A percentile compares a stretch with the other conserved stretches of the same genome.
Evolutionary conservation across 306 rosid species (phyloP).

Genomic region (Rosa multiflora): DNA sequence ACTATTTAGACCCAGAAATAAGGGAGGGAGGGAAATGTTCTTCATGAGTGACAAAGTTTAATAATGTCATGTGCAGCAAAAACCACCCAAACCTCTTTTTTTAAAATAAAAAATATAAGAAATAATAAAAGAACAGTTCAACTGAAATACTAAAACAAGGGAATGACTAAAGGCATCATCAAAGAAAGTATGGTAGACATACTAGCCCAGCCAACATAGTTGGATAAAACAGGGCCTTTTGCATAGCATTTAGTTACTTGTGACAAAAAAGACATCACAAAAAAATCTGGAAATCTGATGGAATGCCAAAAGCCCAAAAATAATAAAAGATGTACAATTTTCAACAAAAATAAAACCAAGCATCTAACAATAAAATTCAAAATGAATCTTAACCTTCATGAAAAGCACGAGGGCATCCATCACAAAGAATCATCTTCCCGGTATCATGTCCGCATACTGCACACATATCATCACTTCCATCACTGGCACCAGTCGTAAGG

Average conservation of each 20-base stretch:
- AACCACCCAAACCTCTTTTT: not conserved
- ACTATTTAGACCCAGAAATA: not conserved
- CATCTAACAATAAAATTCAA: not conserved
- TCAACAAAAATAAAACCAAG: not conserved
- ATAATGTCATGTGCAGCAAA: conserved; percentile 1
- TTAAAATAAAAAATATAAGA: not conserved
- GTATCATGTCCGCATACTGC: conserved; percentile 82
- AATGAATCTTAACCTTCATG: conserved; percentile 64
- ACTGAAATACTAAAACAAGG: not conserved
- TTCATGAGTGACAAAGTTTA: not conserved
- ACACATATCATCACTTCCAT: conserved; percentile 98
- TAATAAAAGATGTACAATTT: not conserved
- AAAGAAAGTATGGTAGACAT: not conserved
- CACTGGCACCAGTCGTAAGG: conserved; percentile 87
- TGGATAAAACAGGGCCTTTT: not conserved
- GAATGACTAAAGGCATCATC: not conserved
- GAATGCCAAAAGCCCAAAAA: not conserved
- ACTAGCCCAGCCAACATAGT: not conserved
- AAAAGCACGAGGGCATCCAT: conserved; percentile 91
- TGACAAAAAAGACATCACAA: not conserved
- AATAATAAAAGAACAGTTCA: not conserved
- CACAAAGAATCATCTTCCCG: conserved; percentile 82
- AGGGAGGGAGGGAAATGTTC: too few species aligned
- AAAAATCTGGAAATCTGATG: not conserved
- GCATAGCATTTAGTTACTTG: not conserved